Evolutionary conservation across 805 yeast species (phyloP).

Genomic region (Candida tallmaniae): DNA sequence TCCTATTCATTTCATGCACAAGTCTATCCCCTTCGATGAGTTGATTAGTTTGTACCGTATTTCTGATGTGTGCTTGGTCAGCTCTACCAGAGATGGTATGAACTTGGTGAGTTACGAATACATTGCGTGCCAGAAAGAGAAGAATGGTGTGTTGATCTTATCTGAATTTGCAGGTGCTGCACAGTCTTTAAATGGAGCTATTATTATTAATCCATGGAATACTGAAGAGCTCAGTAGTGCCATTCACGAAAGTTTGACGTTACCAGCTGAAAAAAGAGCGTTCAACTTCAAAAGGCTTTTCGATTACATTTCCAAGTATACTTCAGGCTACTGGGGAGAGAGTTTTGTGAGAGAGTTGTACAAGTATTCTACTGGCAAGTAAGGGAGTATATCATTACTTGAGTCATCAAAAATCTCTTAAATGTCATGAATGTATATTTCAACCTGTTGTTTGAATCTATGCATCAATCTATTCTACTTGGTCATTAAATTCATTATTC

Average conservation of each 20-base stretch:
- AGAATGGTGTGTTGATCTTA: conserved; percentile 80
- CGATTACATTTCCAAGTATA: conserved; percentile 85
- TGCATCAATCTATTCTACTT: conserved; percentile 16
- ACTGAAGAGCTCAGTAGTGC: conserved; percentile 89
- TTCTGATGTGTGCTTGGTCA: conserved; percentile 87
- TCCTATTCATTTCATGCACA: conserved; percentile 96
- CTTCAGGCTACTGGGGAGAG: conserved; percentile 97
- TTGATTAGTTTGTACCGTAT: conserved; percentile 80
- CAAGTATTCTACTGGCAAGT: conserved; percentile 19
- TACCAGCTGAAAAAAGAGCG: conserved; percentile 74
- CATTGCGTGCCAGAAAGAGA: conserved; percentile 87
- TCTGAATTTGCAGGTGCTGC: conserved; percentile 99
- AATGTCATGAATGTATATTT: background rate
- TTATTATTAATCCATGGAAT: conserved; percentile 97
- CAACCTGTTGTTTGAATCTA: too few species aligned
- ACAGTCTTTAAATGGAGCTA: conserved; percentile 89
- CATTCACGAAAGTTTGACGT: conserved; percentile 78
- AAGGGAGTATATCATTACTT: background rate
- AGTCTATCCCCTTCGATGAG: conserved; percentile 85
- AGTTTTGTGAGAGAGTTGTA: conserved; percentile 84
- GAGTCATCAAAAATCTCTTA: background rate
- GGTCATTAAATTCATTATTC: conserved; percentile 15
- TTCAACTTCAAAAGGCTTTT: conserved; percentile 81
- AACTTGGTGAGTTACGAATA: conserved; percentile 94
- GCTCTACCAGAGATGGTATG: conserved; percentile 98